phyloP scores from a whole-genome alignment of 1,284 basidiomycete species.

The Veloporphyrellus conicus region DNA sequence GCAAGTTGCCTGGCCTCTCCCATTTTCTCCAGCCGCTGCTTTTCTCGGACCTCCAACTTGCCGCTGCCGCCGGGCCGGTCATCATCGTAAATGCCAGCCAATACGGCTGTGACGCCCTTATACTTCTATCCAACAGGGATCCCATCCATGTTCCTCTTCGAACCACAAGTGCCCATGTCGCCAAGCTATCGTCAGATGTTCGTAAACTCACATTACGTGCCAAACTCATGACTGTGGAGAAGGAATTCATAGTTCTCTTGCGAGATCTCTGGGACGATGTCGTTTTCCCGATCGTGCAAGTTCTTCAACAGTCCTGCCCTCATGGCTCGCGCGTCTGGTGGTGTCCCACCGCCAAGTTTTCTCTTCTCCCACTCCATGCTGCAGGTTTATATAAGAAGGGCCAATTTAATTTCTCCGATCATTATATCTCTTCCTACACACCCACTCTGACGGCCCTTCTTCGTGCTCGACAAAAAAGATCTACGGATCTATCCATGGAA shows the following conservation, averaged over 20 bases:
- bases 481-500: no score
- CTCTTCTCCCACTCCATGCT: conserved; percentile 2
- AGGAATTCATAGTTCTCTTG: conserved; percentile 10
- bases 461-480: conserved; percentile 1
- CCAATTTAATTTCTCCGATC: conserved; percentile 20
- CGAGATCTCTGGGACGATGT: conserved; percentile 26
- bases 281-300: conserved; percentile 22
- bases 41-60: no score
- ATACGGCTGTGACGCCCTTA: no score
- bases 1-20: no score
- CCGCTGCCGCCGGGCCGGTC: no score
- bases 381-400: conserved; percentile 4
- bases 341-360: conserved; percentile 35
- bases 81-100: no score
- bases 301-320: conserved; percentile 8
- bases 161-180: no score
- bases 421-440: conserved; percentile 34
- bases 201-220: no score
- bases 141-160: no score
- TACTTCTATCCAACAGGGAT: no score
- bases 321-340: conserved; percentile 35
- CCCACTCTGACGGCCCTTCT: conserved; percentile 29
- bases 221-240: neutral
- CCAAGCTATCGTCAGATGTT: no score
- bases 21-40: no score